Conservation (phyloP, 1,139 yeast genomes). For the Geotrichum aggregatum region DNA sequence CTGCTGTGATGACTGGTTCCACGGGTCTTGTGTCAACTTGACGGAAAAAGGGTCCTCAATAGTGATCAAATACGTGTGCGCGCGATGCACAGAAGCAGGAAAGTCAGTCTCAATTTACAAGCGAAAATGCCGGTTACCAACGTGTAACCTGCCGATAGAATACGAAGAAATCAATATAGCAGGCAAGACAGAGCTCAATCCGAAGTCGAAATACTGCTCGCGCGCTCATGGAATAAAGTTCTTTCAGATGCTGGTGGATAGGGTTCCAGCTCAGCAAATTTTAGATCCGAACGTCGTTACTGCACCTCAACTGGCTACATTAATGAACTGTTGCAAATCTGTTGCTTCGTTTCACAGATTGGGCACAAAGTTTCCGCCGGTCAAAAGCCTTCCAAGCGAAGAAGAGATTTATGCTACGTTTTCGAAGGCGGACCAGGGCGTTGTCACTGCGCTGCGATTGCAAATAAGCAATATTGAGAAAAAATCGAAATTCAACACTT, state of each 20-base stretch:
- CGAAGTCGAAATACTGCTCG: conserved; percentile 67
- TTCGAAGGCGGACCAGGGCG: conserved; percentile 28
- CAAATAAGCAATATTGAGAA: conserved; percentile 20
- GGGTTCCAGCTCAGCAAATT: conserved; percentile 13
- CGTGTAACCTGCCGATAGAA: conserved; percentile 58
- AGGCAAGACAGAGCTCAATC: conserved; percentile 22
- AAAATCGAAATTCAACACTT: conserved; percentile 23
- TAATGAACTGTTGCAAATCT: conserved; percentile 40
- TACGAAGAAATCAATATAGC: conserved; percentile 26
- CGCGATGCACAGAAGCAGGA: conserved; percentile 60
- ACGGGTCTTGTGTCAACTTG: conserved; percentile 70
- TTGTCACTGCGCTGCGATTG: conserved; percentile 30
- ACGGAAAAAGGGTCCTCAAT: conserved; percentile 52
- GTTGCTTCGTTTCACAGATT: conserved; percentile 36
- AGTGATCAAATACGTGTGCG: conserved; percentile 67
- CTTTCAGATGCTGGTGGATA: conserved; percentile 38
- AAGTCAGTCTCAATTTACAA: conserved; percentile 53
- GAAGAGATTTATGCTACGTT: conserved; percentile 17
- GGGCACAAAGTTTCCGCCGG: conserved; percentile 31
- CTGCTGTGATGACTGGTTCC: conserved; percentile 95
- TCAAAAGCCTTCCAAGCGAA: conserved; percentile 15
- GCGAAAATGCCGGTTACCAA: conserved; percentile 61
- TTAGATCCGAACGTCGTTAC: conserved; percentile 24
- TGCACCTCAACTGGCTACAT: conserved; percentile 30
- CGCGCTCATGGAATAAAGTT: conserved; percentile 65